Base-by-base conservation (phyloP, 306 rosid species). In the Cucurbita ficifolia region DNA sequence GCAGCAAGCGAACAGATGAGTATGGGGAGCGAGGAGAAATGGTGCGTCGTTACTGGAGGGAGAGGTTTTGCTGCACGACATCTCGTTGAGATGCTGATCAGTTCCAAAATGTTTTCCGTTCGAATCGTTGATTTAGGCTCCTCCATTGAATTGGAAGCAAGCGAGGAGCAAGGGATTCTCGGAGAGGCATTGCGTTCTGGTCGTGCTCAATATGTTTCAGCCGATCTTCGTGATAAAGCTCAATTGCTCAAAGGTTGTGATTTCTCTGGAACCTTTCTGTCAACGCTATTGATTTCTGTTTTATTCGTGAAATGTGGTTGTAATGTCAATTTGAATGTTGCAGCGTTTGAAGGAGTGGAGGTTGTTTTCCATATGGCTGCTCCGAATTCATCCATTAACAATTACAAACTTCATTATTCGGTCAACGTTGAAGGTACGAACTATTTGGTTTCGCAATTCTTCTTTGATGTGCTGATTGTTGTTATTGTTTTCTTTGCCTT, bases 281-380 rank as follows among this genome's bases (percentile, higher is more conserved):
- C 10, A 68, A 7, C 40, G 10, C 8, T 46, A 21, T 11, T 45
- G 24, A 24, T 24, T 29, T 46, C 5, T 46, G 42, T 13, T 65
- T 1, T 63, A 40, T 65, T 46, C 2, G 56, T 46, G 56, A 46
- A 68, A 68, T 46, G n/a, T 68, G 21, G 55, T 68, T 40, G 38
- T 38, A 22, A 46, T 68, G 58, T 56, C 36, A 8, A 45, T 49
- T 54, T 79, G 72, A 29, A 46, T 48, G 18, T 0, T 85, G 71
- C 82, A 94, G 99, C 91, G 17, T 86, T 82, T 48, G 85, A 88
- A 75, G 99, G 96, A 51, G 96, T 79, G 52, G 97, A 95, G 79
- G 92, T 76, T 65, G 99, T 91, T 73, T 95, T 91, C 75, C 99
- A 95, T 73, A 89, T 91, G 99, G 99, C 99, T 71, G 99, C 99